Evolutionary conservation across 2,329 filamentous ascomycete species (phyloP), one percentile per base, ranked within the genome.

Genomic region (Clarireedia paspali): DNA sequence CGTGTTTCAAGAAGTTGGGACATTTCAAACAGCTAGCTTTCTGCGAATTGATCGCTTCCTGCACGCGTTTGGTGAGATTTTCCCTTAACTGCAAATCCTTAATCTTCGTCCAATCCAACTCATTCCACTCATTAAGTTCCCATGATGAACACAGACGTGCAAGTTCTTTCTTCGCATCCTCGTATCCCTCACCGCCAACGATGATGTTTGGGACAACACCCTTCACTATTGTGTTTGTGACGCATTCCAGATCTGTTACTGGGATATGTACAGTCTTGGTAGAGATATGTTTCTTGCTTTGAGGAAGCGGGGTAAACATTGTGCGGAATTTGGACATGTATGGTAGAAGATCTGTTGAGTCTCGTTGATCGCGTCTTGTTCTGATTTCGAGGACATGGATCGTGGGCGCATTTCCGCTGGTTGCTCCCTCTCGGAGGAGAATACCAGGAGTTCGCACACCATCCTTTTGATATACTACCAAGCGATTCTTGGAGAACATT

Each of bases 401-500:
- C 6, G 79, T 85, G 1, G 89, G 88, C 20, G 80, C 76, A 4
- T 73, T 68, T 58, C 84, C 85, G 53, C 79, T 80, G 61, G 79
- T 85, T 20, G 85, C 77, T 6, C 89, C 90, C 60, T 95, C 90
- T 20, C 84, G 80, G 12, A 92, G 75, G 15, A 97, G 75, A 56
- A 96, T 82, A 14, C 91, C 92, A 1, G 86, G 85, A 0, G 89
- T 91, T 47, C 91, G 84, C 48, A 92, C 80, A 30, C 91, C 90
- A 50, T 95, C 87, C 77, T 88, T 82, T 69, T 86, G 89, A 72
- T 91, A 96, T 0, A 96, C 86, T 6, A 97, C 78, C 12, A 99
- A 71, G 34, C 91, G 82, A 60, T 88, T 87, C 1, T 82, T 78
- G 20, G 79, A 75, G 66, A 96, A 92, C 71, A 95, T 84, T 60